Evolutionary conservation across 2,329 filamentous ascomycete species (phyloP).

Genomic region (Cladosporium cucumerinum): DNA sequence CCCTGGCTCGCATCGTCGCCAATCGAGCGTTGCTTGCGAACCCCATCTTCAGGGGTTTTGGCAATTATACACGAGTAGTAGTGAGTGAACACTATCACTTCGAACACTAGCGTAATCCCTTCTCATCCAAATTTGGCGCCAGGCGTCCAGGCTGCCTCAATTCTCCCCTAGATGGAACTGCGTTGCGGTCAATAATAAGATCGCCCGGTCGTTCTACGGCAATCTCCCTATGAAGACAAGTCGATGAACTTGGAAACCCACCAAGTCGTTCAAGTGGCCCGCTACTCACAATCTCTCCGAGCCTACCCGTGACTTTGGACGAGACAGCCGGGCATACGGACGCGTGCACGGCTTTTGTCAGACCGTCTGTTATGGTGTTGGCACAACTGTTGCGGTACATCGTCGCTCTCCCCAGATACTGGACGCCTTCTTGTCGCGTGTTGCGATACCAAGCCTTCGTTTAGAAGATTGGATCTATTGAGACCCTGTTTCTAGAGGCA

Average conservation of each 20-base stretch:
- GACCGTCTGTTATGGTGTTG: background rate
- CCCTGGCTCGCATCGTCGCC: slow-evolving; percentile 3
- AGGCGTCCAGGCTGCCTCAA: slow-evolving; percentile 2
- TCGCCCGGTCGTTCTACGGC: slow-evolving; percentile 6
- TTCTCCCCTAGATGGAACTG: background rate
- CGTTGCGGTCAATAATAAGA: background rate
- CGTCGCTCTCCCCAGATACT: background rate
- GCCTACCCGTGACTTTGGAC: background rate
- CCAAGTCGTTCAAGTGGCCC: background rate
- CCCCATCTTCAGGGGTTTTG: slow-evolving; percentile 3
- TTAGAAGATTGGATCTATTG: background rate
- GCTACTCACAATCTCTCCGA: background rate
- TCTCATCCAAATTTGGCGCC: background rate
- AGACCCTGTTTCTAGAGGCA: slow-evolving; percentile 3
- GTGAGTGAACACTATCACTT: background rate
- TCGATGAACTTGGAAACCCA: slow-evolving; percentile 6
- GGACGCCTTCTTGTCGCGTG: background rate
- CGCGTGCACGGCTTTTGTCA: background rate
- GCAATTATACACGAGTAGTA: background rate
- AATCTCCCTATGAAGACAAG: background rate
- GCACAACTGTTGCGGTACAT: background rate
- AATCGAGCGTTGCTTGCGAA: slow-evolving; percentile 1
- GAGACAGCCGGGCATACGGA: background rate
- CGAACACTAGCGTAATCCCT: background rate
- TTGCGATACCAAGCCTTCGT: slow-evolving; percentile 4